phyloP scores from a whole-genome alignment of 441 rosid genomes.

The Syzygium syzygioides region DNA sequence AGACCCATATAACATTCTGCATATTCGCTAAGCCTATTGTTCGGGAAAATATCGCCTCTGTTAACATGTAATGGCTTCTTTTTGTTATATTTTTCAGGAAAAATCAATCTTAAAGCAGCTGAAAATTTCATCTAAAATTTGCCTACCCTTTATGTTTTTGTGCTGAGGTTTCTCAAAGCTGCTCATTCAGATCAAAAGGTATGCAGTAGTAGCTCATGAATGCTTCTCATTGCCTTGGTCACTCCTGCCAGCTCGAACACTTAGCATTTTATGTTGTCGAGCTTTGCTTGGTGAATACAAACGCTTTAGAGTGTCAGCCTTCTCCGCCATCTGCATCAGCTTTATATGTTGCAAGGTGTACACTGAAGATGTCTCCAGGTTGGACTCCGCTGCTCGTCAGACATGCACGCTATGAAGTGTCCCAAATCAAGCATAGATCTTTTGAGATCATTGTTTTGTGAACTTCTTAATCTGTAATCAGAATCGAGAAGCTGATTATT shows the following conservation, averaged over 20 bases:
- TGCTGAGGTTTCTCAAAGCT: slow-evolving; percentile 88
- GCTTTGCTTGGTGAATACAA: slow-evolving; percentile 69
- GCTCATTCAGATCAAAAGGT: slow-evolving; percentile 74
- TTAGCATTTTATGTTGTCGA: slow-evolving; percentile 74
- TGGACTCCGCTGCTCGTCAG: slow-evolving; percentile 67
- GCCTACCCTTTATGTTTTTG: slow-evolving; percentile 86
- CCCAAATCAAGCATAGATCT: slow-evolving; percentile 48
- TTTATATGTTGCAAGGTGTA: slow-evolving; percentile 67
- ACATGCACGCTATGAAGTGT: slow-evolving; percentile 48
- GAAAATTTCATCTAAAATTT: slow-evolving; percentile 76
- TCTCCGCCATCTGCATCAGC: slow-evolving; percentile 85
- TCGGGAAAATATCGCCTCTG: neutral
- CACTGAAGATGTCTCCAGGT: slow-evolving; percentile 49
- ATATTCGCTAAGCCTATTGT: neutral
- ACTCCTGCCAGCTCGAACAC: slow-evolving; percentile 58
- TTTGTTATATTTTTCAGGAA: slow-evolving; percentile 51
- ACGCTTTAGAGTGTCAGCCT: slow-evolving; percentile 60
- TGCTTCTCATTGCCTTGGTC: neutral
- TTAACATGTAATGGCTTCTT: neutral
- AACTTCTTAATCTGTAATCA: neutral
- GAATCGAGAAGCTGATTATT: neutral
- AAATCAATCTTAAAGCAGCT: slow-evolving; percentile 56
- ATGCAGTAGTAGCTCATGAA: neutral
- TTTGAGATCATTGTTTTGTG: neutral
- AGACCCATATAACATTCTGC: too few species aligned